Percentiles rank a stretch among this genome's conserved stretches.
These are phyloP conservation scores for Phytopythium delawarense DNA, from an alignment of 352 stramenopile genomes.

Conservation along the genomic window DNA sequence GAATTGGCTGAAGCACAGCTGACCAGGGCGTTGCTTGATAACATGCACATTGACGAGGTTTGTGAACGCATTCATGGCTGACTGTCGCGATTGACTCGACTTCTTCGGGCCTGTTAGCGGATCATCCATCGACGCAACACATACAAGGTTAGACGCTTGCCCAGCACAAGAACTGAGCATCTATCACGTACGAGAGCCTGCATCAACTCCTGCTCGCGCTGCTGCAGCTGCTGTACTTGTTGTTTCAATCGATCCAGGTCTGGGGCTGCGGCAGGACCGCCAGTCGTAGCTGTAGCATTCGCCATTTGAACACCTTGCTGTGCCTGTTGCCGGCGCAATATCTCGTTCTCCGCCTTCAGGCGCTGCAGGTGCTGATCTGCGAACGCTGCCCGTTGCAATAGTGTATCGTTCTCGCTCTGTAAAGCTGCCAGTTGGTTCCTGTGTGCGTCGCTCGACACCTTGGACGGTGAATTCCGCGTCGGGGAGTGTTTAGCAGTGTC, in stretches of 20 bases:
- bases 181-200: conserved; percentile 54
- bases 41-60: background rate
- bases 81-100: conserved; percentile 37
- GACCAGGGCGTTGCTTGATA: background rate
- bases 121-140: background rate
- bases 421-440: conserved; percentile 53
- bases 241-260: conserved; percentile 36
- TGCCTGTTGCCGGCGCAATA: conserved; percentile 17
- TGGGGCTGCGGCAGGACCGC: background rate
- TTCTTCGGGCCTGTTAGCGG: conserved; percentile 35
- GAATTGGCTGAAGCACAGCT: background rate
- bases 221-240: conserved; percentile 65
- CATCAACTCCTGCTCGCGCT: conserved; percentile 82
- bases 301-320: background rate
- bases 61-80: conserved; percentile 2
- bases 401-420: conserved; percentile 61
- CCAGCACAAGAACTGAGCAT: background rate
- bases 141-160: background rate
- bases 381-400: conserved; percentile 22
- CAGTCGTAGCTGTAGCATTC: conserved; percentile 8
- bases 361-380: conserved; percentile 26
- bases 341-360: conserved; percentile 47
- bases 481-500: conserved; percentile 4
- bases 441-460: conserved; percentile 4
- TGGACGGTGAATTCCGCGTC: conserved; percentile 11